Base-by-base conservation (phyloP, 2,329 filamentous ascomycete species). In the Madurella fahalii region DNA sequence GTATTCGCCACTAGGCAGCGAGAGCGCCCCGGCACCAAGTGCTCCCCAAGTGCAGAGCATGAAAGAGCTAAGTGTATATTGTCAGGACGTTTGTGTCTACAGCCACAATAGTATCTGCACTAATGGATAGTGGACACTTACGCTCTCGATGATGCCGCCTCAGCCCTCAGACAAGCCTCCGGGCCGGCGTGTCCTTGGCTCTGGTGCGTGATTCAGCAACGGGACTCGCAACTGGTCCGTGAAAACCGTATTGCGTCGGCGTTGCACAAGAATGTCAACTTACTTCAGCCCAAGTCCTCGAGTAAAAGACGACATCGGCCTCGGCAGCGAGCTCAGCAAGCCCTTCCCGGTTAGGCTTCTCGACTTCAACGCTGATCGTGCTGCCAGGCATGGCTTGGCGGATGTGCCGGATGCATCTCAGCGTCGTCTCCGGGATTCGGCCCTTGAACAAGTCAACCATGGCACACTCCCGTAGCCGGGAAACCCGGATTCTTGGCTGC, bases 241-340 rank as follows among this genome's bases (percentile, higher is more conserved):
- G 30, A 12, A 51, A n/a, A 40, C 11, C 37, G 18, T 17, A n/a
- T 34, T n/a, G n/a, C n/a, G n/a, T n/a, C n/a, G n/a, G 47, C 15
- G 25, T 5, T 15, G 13, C 37, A 17, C 34, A 39, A 39, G 31
- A 17, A 2, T 15, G 40, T 34, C 17, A 31, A 70, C 72, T 69
- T 70, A 86, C 85, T 73, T 85, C 78, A 56, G 86, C 86, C 86
- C 87, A 90, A 48, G 75, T 77, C 63, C 78, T 81, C 12, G 86
- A 88, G 70, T 86, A 90, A 67, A 90, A 89, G n/a, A 90, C 81
- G 16, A 88, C 78, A 64, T 90, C 83, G 20, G 85, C 86, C 61
- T 79, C 74, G 39, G 74, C 73, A 25, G 84, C 84, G 46, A 89
- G 75, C 30, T 80, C 74, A 47, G 74, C 70, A 52, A 90, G 74